Evolutionary conservation across 495 filamentous ascomycete species (phyloP), one percentile per base, ranked within the genome.

Genomic region (Hypoxylon fuscum): DNA sequence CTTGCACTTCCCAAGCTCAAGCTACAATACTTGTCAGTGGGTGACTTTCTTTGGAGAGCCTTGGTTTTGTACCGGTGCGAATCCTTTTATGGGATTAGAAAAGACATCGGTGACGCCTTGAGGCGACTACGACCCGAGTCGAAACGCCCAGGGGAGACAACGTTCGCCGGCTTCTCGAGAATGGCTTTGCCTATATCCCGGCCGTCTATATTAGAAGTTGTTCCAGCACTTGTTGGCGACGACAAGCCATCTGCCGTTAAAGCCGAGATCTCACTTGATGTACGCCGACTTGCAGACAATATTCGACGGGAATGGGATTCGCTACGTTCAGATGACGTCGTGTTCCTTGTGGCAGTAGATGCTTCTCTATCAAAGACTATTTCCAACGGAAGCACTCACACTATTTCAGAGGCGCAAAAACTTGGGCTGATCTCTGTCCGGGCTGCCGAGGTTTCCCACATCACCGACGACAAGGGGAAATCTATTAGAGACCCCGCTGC

Each of bases 1-100:
- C 79, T 99, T 43, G 91, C 95, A 5, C 87, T 99, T 48, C 95
- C 95, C 1, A 99, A 98, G 65, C 76, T 98, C 45, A 98, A 96
- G 69, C 81, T 99, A 35, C 95, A 98, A 66, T 98, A 99, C 71
- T 83, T 99, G 21, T 94, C 92, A 6, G 85, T 97, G 29, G 93
- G 95, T 3, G 95, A 99, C 72, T 98, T 98, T 64, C 82, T 99
- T 8, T 98, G 92, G 92, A 83, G 95, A 32, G 90, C 94, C 11
- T 89, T 98, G 65, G 81, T 95, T 20, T 82, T 98, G 2, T 91
- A 96, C 69, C 86, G 95, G 18, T 92, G 87, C 60, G 95, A 99
- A 73, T 85, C 95, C 2, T 98, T 97, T 69, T 98, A 93, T 76
- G 92, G 91, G 51, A 94, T 99, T 53, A 85, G 93, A 23, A 93